Evolutionary conservation across 2,329 filamentous ascomycete genomes (phyloP).

Genomic region (Byssothecium circinans): DNA sequence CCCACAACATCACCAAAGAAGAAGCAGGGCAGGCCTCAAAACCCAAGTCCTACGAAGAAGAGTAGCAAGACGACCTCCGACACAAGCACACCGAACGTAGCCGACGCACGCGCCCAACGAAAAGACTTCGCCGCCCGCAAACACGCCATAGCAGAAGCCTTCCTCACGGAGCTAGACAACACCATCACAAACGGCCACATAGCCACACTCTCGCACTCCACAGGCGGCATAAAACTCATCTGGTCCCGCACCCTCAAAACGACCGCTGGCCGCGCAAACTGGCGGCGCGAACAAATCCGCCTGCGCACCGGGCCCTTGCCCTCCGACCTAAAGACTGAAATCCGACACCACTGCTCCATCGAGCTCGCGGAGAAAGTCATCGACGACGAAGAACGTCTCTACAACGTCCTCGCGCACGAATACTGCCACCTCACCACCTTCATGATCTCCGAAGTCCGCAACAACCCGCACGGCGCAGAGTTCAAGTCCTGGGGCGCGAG

Average conservation of each 20-base stretch:
- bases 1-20: conserved; percentile 27
- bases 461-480: conserved; percentile 77
- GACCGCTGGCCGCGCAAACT: conserved; percentile 67
- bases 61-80: neutral
- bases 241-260: conserved; percentile 81
- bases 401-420: conserved; percentile 94
- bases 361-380: conserved; percentile 90
- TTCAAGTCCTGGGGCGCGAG: conserved; percentile 72
- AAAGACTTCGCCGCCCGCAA: conserved; percentile 67
- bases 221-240: conserved; percentile 69
- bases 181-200: conserved; percentile 65
- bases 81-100: conserved; percentile 14
- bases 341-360: conserved; percentile 70
- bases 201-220: conserved; percentile 58
- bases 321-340: conserved; percentile 29
- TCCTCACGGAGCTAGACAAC: conserved; percentile 69
- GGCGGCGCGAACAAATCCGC: conserved; percentile 50
- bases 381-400: conserved; percentile 68
- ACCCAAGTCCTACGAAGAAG: conserved; percentile 16
- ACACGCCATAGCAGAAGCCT: conserved; percentile 62
- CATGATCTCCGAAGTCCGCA: conserved; percentile 75
- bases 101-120: conserved; percentile 32
- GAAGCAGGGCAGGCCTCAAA: conserved; percentile 11
- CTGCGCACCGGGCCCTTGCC: conserved; percentile 29
- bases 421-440: conserved; percentile 94